Evolutionary conservation across 140 eudicot genomes (phyloP), one percentile per base, ranked within the genome.

Genomic region (Flaveria floridana): DNA sequence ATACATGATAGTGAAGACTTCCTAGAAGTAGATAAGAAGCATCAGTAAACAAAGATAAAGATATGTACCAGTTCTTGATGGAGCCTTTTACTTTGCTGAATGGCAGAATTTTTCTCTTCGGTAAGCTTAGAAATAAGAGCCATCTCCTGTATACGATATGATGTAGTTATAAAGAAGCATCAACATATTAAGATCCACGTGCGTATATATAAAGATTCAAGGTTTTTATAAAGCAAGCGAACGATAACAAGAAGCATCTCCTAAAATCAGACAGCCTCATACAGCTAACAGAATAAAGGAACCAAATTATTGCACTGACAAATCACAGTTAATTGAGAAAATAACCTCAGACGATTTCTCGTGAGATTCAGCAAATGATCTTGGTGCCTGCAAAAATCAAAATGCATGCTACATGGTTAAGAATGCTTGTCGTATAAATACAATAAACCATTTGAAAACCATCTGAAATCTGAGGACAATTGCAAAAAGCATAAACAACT

Each of bases 61-160:
- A n/a, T 25, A 26, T 78, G 72, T 86, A 92, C 98, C 93, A 92
- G 78, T 85, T 92, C 98, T 82, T 82, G 89, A 63, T 82, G 90
- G 80, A 92, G 93, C 82, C 75, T 92, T 76, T 80, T 83, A 76
- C 72, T 87, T 82, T 86, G 95, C 72, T 89, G 91, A 68, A 87
- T 58, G 4, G 89, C 92, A 68, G 84, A 70, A 58, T 82, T 87
- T 77, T 87, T 87, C 89, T 92, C 95, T 62, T 89, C 96, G 1
- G 90, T 87, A 82, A 92, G 86, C 89, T 79, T 92, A 18, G 89
- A 68, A 72, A 92, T 82, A 51, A 89, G 85, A 21, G 92, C 85
- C 76, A 62, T 86, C 41, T 80, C 71, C 98, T 92, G 86, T 30
- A 84, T 77, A 63, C 18, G 4, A 62, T 68, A 72, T 5, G n/a